Evolutionary conservation across 1,284 basidiomycete genomes (phyloP), one percentile per base, ranked within the genome.

Genomic region (Anthracocystis panici-leucophaei): DNA sequence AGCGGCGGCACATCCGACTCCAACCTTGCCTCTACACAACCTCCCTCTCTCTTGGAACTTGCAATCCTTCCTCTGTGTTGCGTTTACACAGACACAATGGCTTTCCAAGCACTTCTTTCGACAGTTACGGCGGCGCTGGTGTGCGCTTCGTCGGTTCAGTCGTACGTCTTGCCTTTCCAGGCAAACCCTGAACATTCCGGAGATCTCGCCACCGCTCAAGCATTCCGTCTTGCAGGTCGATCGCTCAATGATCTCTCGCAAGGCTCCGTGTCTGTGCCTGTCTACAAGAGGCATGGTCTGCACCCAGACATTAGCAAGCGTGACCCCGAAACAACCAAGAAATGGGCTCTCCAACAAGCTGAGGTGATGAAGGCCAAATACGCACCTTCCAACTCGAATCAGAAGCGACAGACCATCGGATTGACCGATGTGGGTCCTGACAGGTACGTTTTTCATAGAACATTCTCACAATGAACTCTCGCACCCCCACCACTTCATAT

Each of bases 361-460:
- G 75, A 74, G 50, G 55, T 71, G 48, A 68, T 80, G 57, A 60
- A 58, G 64, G 25, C 20, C 56, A 78, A 78, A 51, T 80, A 51
- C 44, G 66, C 62, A 45, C 53, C 40, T 6, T 11, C 42, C 42
- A 29, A 9, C 33, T n/a, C 49, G 21, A 56, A 62, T 14, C 42
- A 59, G 41, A 80, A 77, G 66, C 45, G 79, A 11, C 79, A 81
- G 41, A 77, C 69, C 41, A 77, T 77, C 42, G 79, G 76, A 25
- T 46, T 81, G 8, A 74, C 64, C 45, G 76, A 72, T 88, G 27
- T 92, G 7, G 75, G 75, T 25, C 66, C 65, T 25, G 75, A 78
- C 63, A 76, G 69, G 74, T 76, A 54, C 9, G 69, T 68, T 3
- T 16, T 38, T 14, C 35, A 38, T 38, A 50, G 27, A 38, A n/a